Evolutionary conservation across 2,329 filamentous ascomycete species (phyloP), one percentile per base, ranked within the genome.

Genomic region (Scytalidium lignicola): DNA sequence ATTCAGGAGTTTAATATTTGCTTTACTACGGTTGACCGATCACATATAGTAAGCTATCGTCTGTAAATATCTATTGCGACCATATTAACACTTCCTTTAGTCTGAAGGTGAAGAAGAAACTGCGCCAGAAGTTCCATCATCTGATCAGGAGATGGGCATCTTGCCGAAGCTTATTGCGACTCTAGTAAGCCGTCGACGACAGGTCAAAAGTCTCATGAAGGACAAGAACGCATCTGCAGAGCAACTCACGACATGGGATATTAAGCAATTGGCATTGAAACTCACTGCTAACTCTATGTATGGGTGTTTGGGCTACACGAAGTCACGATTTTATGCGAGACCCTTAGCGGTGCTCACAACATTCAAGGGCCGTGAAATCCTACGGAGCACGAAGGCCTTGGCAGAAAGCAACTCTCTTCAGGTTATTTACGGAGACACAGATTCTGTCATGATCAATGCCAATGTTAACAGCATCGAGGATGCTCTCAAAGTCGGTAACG

Each of bases 1-100:
- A 99, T 99, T 53, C 95, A 99, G 65, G 95, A 99, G 76, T 99
- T 85, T 73, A 99, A 99, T 70, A 99, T 99, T 59, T 99, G 95
- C 74, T 99, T 99, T 70, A 99, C 93, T 2, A 99, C 95, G 0
- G 90, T 99, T 6, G 88, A 97, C 53, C 79, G 93, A 59, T 75
- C 80, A 39, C 74, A 80, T 52, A 71, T 85, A 59, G 86, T 90
- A 78, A 73, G 83, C 69, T 20, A 18, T 20, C 10, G 22, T 17
- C 17, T 20, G 32, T 5, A n/a, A 15, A 37, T 37, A 12, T 19
- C 4, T 17, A 12, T 15, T 8, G 23, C 47, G 18, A 41, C 23
- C 23, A 47, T 32, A 47, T 54, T 62, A 50, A 60, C 32, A 44
- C 28, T 20, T 60, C 55, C 53, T 62, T 43, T 62, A 85, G 70